Evolutionary conservation across 768 basidiomycete species (phyloP).

Genomic region (Russula lepida): DNA sequence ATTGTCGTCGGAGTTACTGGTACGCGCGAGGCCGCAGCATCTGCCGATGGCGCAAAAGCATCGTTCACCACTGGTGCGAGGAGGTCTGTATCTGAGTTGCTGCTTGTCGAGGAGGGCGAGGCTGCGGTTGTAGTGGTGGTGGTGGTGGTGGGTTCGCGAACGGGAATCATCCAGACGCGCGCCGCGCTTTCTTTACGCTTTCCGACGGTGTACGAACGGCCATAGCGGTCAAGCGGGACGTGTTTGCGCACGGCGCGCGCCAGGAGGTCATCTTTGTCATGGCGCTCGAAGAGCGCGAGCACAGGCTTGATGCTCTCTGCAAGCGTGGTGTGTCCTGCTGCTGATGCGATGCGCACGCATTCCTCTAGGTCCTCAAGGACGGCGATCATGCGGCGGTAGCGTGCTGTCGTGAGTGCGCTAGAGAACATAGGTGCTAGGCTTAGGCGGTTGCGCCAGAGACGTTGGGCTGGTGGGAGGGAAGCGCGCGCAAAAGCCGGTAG

Average conservation of each 20-base stretch:
- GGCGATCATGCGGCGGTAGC: conserved; percentile 55
- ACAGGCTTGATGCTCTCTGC: conserved; percentile 42
- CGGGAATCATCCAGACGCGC: conserved; percentile 87
- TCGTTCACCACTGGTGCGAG: conserved; percentile 4
- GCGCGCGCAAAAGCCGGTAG: conserved; percentile 63
- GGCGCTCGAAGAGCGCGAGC: conserved; percentile 53
- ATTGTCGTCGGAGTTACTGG: conserved; percentile 52
- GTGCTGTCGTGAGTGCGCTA: conserved; percentile 53
- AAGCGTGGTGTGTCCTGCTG: conserved; percentile 52
- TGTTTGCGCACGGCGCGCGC: conserved; percentile 44
- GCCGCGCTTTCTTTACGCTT: conserved; percentile 85
- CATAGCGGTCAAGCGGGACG: conserved; percentile 58
- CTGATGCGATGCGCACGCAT: conserved; percentile 48
- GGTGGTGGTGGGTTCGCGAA: conserved; percentile 25
- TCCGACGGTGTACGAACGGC: conserved; percentile 82
- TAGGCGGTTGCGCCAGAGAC: conserved; percentile 60
- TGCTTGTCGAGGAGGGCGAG: background rate
- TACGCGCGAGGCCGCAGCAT: conserved; percentile 14
- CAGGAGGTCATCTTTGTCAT: conserved; percentile 46
- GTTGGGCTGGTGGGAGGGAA: conserved; percentile 47
- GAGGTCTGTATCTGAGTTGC: background rate
- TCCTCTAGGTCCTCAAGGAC: conserved; percentile 61
- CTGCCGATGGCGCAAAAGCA: conserved; percentile 12
- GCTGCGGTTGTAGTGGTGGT: background rate
- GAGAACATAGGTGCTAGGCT: conserved; percentile 53